Conservation (phyloP, 2,329 filamentous ascomycete genomes). For the Aspergillus sp. region DNA sequence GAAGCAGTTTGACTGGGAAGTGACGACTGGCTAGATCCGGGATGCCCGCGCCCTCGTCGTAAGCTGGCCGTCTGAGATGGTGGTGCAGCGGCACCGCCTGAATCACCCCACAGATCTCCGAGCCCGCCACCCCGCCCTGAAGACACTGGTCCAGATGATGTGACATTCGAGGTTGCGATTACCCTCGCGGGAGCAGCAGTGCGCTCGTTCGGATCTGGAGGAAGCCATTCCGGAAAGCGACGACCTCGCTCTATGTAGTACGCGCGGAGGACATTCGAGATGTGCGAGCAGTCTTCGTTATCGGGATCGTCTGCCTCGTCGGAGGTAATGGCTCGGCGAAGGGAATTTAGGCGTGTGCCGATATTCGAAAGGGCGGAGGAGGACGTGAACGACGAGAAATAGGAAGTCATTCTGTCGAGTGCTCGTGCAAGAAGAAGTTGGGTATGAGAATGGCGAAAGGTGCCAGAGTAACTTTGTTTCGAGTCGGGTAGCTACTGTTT, state of each 20-base stretch:
- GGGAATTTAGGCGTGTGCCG: constrained; percentile 57
- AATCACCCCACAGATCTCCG: constrained; percentile 60
- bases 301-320: constrained; percentile 47
- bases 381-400: constrained; percentile 68
- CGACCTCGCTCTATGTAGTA: constrained; percentile 91
- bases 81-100: constrained; percentile 31
- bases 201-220: constrained; percentile 79
- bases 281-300: constrained; percentile 82
- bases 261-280: constrained; percentile 85
- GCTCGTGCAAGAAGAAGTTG: not conserved
- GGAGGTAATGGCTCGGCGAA: constrained; percentile 50
- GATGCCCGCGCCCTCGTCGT: constrained; percentile 32
- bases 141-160: constrained; percentile 28
- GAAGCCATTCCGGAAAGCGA: constrained; percentile 81
- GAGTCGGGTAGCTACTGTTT: constrained; percentile 1
- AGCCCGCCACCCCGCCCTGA: constrained; percentile 44
- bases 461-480: not conserved
- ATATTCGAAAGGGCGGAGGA: constrained; percentile 52
- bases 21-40: constrained; percentile 19
- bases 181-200: constrained; percentile 49
- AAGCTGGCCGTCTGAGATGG: constrained; percentile 40
- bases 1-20: constrained; percentile 28
- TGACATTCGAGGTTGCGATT: constrained; percentile 46
- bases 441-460: not conserved
- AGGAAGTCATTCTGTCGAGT: constrained; percentile 65